Percentiles rank a stretch among this genome's conserved stretches.
Conservation (phyloP, 2,329 filamentous ascomycete genomes). For the Dothistroma septosporum region DNA sequence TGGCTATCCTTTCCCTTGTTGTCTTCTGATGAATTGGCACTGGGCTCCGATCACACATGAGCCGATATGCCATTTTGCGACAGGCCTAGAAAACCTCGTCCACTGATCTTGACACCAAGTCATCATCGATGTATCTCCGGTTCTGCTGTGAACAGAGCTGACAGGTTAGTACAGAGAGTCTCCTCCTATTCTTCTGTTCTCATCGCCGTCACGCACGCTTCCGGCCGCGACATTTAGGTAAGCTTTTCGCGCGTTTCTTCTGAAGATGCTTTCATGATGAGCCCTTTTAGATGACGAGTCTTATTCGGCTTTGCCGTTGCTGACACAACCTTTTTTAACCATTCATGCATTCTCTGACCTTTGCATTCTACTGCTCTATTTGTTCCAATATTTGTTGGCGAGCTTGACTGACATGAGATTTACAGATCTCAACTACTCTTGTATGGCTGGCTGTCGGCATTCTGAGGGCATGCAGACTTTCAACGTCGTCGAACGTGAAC, state of each 20-base stretch:
- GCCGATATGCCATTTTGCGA: constrained; percentile 38
- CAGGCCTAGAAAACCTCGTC: constrained; percentile 46
- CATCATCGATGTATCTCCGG: constrained; percentile 3
- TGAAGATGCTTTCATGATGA: constrained; percentile 31
- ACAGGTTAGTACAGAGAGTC: not conserved
- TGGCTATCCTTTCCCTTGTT: not conserved
- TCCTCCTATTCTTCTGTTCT: not conserved
- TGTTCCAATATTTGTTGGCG: not conserved
- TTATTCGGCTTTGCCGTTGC: constrained; percentile 38
- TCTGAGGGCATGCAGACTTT: not conserved
- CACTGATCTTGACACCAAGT: constrained; percentile 33
- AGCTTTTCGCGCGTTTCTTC: constrained; percentile 5
- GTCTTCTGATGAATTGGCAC: constrained; percentile 37
- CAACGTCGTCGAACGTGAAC: not conserved
- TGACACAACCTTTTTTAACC: constrained; percentile 36
- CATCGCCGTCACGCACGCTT: not conserved
- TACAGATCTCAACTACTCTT: not conserved
- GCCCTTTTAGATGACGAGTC: constrained; percentile 38
- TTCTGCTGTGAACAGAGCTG: constrained; percentile 1
- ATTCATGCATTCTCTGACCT: constrained; percentile 35
- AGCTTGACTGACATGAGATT: not conserved
- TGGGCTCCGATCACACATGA: constrained; percentile 37
- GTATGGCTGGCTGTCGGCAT: not conserved
- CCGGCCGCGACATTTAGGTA: constrained; percentile 2
- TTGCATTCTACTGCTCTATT: not conserved